Evolutionary conservation across 2,329 filamentous ascomycete genomes (phyloP), one percentile per base, ranked within the genome.

Genomic region (Lojkania enalia): DNA sequence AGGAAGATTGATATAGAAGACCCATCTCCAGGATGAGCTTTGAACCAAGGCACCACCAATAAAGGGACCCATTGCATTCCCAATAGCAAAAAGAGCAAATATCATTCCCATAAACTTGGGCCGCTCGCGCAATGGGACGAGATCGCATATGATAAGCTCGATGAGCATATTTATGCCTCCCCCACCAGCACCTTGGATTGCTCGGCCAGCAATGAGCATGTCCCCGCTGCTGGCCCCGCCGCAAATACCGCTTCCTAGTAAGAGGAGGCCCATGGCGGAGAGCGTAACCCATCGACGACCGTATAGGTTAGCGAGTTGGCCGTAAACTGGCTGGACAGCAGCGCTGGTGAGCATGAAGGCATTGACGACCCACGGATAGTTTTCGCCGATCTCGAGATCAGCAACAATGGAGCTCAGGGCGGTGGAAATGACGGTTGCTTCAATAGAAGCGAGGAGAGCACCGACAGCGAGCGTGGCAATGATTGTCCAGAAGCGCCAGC

Each of bases 201-300:
- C 70, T 2, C 80, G 73, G 12, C 77, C 78, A 50, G 67, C 74
- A 18, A 85, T 78, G 2, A 85, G 63, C 62, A 73, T 74, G 0
- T 44, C 55, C 2, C 62, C 62, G 14, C 50, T 72, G 1, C 48
- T 66, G 0, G 79, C 74, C 0, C 73, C 74, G 1, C 77, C 80
- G 27, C 66, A 71, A 5, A 83, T 63, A 0, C 73, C 76, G 42
- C 77, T 79, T 0, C 80, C 80, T 0, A 82, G 52, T 0, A 66
- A 66, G 49, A 81, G 81, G 1, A 77, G 37, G 3, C 62, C 65
- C 1, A 77, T 67, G 3, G 71, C 18, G 3, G 41, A 19, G 3
- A 61, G 36, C 13, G 46, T 39, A n/a, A 48, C 46, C 16, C 29
- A 71, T 16, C 73, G 66, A 2, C 78, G 71, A 2, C 79, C 78